Percentiles rank a stretch among this genome's conserved stretches.
These are phyloP conservation scores for Claviceps fusiformis DNA, from an alignment of 2,329 filamentous ascomycete species.

Conservation along the genomic window DNA sequence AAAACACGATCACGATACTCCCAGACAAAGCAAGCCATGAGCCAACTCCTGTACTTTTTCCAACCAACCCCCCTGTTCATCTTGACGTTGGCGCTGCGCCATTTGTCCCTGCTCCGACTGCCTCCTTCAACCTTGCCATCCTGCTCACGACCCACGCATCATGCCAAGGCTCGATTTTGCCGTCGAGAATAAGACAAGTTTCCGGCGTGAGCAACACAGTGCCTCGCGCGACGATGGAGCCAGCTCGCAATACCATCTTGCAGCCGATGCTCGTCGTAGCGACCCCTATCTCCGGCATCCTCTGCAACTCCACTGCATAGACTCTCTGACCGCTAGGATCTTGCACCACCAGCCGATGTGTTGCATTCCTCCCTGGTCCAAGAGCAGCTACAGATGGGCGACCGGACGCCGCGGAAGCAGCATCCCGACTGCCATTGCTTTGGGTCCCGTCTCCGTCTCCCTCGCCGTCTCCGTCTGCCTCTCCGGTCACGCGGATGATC, in stretches of 20 bases:
- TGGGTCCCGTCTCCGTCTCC: conserved; percentile 23
- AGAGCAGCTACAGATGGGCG: neutral
- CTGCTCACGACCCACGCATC: conserved; percentile 60
- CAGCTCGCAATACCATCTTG: conserved; percentile 61
- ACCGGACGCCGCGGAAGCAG: neutral
- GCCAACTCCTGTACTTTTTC: neutral
- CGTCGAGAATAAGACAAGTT: conserved; percentile 62
- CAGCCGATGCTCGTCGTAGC: conserved; percentile 58
- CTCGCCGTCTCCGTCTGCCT: conserved; percentile 28
- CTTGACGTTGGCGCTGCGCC: neutral
- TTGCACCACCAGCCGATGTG: conserved; percentile 72
- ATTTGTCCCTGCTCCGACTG: conserved; percentile 24
- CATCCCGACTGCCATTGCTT: neutral
- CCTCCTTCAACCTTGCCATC: conserved; percentile 53
- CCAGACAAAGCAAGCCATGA: neutral
- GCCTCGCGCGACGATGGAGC: conserved; percentile 56
- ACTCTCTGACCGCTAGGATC: conserved; percentile 58
- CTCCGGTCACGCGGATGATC: conserved; percentile 54
- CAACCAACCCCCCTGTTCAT: neutral
- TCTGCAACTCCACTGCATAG: conserved; percentile 58
- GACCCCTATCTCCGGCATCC: conserved; percentile 51
- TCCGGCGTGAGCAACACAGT: conserved; percentile 63
- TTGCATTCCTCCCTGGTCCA: conserved; percentile 28
- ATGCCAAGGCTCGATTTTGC: conserved; percentile 73
- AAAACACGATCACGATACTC: neutral